Base-by-base conservation (phyloP, 2,329 filamentous ascomycete species). In the Dothistroma septosporum region DNA sequence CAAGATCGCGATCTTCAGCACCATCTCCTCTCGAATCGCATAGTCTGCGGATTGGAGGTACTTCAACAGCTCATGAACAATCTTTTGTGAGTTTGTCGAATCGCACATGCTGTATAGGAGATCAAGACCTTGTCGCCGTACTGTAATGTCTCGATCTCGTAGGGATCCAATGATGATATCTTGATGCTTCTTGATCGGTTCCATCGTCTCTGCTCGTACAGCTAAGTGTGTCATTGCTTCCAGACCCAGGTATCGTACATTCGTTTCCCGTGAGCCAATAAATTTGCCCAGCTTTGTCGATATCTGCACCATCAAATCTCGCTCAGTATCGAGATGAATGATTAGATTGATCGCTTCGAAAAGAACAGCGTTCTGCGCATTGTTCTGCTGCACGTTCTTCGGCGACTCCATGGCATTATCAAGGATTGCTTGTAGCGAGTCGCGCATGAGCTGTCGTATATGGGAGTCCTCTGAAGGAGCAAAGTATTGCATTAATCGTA, bases 21-120 rank as follows among this genome's bases (percentile, higher is more conserved):
- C 94, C 94, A 99, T 99, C 76, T 99, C 94, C 78, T 99, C 95
- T 65, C 95, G 87, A 70, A 99, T 97, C 5, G 93, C 93, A 75
- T 96, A 99, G 76, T 99, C 94, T 53, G 94, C 94, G 59, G 91
- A 96, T 72, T 97, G 93, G 9, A 99, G 84, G 75, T 97, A 97
- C 68, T 93, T 91, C 57, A 99, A 79, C 55, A 99, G 86, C 78
- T 99, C 94, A 62, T 90, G 89, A 44, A 99, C 94, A 67, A 99
- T 96, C 10, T 91, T 87, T 66, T 91, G 89, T 8, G 94, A 92
- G 76, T 99, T 99, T n/a, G 88, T 88, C 35, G 90, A 85, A 76
- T 99, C 94, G 75, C 95, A 99, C 94, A 99, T 99, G 85, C 94
- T 99, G 84, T 99, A 99, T 35, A 99, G 84, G 59, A 99, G 79